phyloP scores from a whole-genome alignment of 75 land plant genomes.

The Isoetes taiwanensis region DNA sequence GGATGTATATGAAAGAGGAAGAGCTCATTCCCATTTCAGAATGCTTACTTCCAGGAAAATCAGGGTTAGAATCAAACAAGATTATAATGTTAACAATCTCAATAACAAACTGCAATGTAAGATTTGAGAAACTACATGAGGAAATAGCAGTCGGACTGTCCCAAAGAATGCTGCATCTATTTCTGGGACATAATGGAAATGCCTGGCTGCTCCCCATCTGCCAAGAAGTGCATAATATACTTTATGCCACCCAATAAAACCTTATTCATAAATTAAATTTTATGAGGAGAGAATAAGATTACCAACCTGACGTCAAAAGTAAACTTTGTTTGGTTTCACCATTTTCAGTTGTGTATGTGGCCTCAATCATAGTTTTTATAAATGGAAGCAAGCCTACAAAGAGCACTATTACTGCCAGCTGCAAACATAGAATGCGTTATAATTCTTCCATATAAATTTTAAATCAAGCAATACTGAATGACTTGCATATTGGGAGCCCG shows the following conservation, averaged over 20 bases:
- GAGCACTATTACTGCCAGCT: constrained; percentile 51
- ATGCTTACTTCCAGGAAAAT: too few relatives aligned
- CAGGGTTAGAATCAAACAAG: too few relatives aligned
- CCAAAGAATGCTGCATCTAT: constrained; percentile 86
- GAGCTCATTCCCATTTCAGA: neutral
- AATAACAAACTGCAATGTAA: too few relatives aligned
- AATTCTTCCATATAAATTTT: too few relatives aligned
- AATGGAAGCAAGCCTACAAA: constrained; percentile 64
- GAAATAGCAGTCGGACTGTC: constrained; percentile 83
- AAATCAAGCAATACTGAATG: too few relatives aligned
- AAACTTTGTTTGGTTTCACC: constrained; percentile 22
- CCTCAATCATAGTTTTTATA: constrained; percentile 93
- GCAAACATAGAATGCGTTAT: too few relatives aligned
- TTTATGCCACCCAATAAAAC: too few relatives aligned
- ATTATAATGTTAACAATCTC: too few relatives aligned
- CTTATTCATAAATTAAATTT: too few relatives aligned
- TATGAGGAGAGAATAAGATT: too few relatives aligned
- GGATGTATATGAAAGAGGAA: neutral
- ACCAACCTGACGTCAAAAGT: constrained; percentile 18
- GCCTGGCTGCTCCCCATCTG: constrained; percentile 95
- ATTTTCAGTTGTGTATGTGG: constrained; percentile 18
- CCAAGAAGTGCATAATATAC: too few relatives aligned
- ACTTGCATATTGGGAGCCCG: constrained; percentile 57
- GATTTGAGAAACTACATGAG: constrained; percentile 41
- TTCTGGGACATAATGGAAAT: constrained; percentile 93